Evolutionary conservation across 1,284 basidiomycete species (phyloP).

Genomic region (Phlebopus sp.): DNA sequence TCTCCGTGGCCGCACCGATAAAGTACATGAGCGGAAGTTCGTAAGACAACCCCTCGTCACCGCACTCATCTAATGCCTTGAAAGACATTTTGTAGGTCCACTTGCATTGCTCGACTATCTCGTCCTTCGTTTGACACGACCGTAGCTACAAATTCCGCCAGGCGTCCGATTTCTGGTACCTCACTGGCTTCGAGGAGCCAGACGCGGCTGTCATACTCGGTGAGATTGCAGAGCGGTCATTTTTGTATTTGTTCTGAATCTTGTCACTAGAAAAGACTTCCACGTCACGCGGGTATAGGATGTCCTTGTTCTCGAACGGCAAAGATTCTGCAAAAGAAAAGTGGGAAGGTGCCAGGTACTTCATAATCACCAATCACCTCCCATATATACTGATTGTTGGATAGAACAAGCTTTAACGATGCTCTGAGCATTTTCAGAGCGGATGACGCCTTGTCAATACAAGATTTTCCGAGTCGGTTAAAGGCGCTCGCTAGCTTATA

Average conservation of each 20-base stretch:
- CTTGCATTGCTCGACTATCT: background rate
- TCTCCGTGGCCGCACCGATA: conserved; percentile 78
- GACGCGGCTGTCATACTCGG: conserved; percentile 86
- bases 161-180: conserved; percentile 90
- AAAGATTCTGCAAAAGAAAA: conserved; percentile 78
- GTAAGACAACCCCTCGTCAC: conserved; percentile 32
- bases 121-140: conserved; percentile 9
- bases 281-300: conserved; percentile 75
- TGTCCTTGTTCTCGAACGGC: conserved; percentile 85
- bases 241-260: conserved; percentile 1
- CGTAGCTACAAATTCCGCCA: conserved; percentile 93
- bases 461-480: conserved; percentile 51
- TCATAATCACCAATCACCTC: background rate
- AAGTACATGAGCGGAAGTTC: conserved; percentile 87
- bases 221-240: conserved; percentile 31
- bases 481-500: conserved; percentile 39
- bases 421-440: conserved; percentile 68
- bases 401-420: conserved; percentile 59
- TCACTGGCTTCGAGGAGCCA: conserved; percentile 94
- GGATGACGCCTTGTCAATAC: conserved; percentile 65
- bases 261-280: conserved; percentile 55
- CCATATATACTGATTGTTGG: conserved; percentile 5
- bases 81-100: conserved; percentile 48
- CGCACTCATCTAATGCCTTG: conserved; percentile 12
- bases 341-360: conserved; percentile 86